Base-by-base conservation (phyloP, 2,329 filamentous ascomycete species). In the Sclerotinia borealis region DNA sequence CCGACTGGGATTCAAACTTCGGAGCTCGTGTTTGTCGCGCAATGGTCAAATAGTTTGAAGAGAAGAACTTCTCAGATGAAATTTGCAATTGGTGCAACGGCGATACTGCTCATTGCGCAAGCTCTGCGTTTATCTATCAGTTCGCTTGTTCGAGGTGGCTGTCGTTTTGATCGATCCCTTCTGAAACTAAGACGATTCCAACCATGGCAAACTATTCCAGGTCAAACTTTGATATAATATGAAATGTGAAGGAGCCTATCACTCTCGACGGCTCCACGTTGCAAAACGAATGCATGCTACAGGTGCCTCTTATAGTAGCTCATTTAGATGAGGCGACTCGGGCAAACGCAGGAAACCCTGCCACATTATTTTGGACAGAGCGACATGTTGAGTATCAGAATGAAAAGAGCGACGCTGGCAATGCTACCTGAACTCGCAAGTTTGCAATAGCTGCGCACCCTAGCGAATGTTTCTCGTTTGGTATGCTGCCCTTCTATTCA, bases 181-280 rank as follows among this genome's bases (percentile, higher is more conserved):
- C n/a, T n/a, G n/a, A n/a, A n/a, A n/a, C n/a, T n/a, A n/a, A n/a
- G n/a, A n/a, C n/a, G n/a, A n/a, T n/a, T n/a, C n/a, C n/a, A n/a
- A n/a, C n/a, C n/a, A n/a, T n/a, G n/a, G n/a, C n/a, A n/a, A n/a
- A n/a, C n/a, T n/a, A n/a, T n/a, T n/a, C n/a, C n/a, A n/a, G n/a
- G n/a, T n/a, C n/a, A 13, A 72, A 73, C 51, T 64, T 73, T 11
- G 65, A 75, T 3, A 68, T 76, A 1, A 72, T 71, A 10, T 68
- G 74, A 7, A 72, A 68, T 34, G 47, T 74, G 7, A 56, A 66
- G 9, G 66, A 74, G 45, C 69, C 73, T 47, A 59, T 73, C 19
- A 56, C 61, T 0, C 61, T 76, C 13, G 71, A 72, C 43, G 59
- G 61, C 9, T 62, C 59, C 47, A 51, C 45, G 13, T 49, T 70